Evolutionary conservation across 208 protist genomes (phyloP).

Genomic region (Leishmania braziliensis): DNA sequence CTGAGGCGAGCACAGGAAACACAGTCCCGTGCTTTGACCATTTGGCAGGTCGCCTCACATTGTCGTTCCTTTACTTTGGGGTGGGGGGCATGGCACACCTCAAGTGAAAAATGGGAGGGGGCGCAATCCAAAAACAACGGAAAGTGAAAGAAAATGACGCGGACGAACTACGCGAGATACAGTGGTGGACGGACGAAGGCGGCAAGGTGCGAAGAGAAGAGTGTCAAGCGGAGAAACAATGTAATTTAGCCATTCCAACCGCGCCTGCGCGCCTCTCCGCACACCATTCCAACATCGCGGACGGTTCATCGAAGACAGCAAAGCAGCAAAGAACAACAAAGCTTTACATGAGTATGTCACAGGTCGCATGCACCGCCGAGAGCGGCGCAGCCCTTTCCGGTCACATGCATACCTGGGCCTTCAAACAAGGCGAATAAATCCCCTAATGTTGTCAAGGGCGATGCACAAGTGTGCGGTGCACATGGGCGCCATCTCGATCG

Average conservation of each 20-base stretch:
- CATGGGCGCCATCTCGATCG: slow-evolving; percentile 7
- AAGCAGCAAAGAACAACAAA: not conserved
- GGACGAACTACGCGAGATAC: not conserved
- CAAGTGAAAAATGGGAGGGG: not conserved
- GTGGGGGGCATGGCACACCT: not conserved
- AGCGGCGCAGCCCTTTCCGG: not conserved
- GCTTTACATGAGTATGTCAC: slow-evolving; percentile 6
- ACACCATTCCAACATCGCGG: not conserved
- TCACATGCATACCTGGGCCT: not conserved
- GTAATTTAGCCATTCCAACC: not conserved
- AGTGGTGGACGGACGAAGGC: not conserved
- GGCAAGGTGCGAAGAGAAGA: too few species aligned
- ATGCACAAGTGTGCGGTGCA: slow-evolving; percentile 13
- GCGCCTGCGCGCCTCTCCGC: not conserved
- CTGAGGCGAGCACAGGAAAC: not conserved
- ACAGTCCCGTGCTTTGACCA: not conserved
- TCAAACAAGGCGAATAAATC: slow-evolving; percentile 29
- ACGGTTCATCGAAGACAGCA: not conserved
- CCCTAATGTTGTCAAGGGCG: slow-evolving; percentile 20
- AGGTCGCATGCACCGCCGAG: not conserved
- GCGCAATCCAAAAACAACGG: not conserved
- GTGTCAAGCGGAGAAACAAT: too few species aligned
- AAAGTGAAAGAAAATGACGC: not conserved
- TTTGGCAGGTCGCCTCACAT: not conserved
- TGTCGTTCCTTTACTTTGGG: not conserved